phyloP scores from a whole-genome alignment of 129 eudicot species.

The Helichrysum umbraculigerum region DNA sequence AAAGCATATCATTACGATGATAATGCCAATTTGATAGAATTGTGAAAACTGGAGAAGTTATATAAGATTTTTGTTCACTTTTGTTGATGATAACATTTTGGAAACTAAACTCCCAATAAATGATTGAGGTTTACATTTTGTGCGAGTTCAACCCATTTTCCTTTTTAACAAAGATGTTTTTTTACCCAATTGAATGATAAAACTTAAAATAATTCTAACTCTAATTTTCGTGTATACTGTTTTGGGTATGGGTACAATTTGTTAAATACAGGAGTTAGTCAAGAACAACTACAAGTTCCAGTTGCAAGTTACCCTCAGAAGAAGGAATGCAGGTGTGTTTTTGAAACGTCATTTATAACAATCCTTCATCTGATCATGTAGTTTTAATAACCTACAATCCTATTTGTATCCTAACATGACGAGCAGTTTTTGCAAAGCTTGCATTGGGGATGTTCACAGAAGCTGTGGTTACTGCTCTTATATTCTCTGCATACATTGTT shows the following conservation, averaged over 20 bases:
- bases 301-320: constrained; percentile 38
- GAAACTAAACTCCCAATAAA: too few relatives aligned
- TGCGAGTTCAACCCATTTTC: too few relatives aligned
- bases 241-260: constrained; percentile 1
- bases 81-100: too few relatives aligned
- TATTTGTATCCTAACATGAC: background rate
- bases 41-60: too few relatives aligned
- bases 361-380: constrained; percentile 4
- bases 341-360: background rate
- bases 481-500: constrained; percentile 70
- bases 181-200: too few relatives aligned
- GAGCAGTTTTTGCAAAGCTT: constrained; percentile 61
- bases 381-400: constrained; percentile 1
- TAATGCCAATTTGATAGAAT: too few relatives aligned
- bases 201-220: too few relatives aligned
- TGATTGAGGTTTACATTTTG: too few relatives aligned
- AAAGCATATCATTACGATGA: background rate
- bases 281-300: constrained; percentile 38
- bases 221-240: background rate
- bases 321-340: constrained; percentile 61
- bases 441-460: constrained; percentile 70
- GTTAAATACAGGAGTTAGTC: constrained; percentile 41
- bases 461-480: constrained; percentile 72
- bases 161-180: too few relatives aligned
- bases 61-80: too few relatives aligned